Evolutionary conservation across 192 early-diverging fungal species (phyloP), one percentile per base, ranked within the genome.

Genomic region (Mortierella alpina): DNA sequence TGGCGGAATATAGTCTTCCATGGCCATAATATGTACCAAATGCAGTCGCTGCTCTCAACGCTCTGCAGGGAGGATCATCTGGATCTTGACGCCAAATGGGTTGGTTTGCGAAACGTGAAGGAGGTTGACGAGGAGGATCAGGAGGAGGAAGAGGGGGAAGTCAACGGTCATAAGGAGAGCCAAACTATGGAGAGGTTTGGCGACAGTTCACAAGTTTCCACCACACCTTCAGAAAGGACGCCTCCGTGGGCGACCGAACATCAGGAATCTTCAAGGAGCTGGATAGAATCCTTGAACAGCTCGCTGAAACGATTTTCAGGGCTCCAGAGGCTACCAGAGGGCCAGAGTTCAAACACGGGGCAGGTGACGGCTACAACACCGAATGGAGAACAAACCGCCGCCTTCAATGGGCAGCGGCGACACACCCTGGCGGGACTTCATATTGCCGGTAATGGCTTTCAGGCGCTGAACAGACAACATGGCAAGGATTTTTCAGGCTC

Each of bases 1-100:
- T 72, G 70, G 59, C 58, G 70, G 46, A 67, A 66, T n/a, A 13
- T 80, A 1, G 77, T 80, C 54, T 80, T 80, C 20, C 77, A 80
- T 59, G 77, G 77, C 18, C 77, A 80, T 44, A 70, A 80, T 31
- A 9, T 54, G 2, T 68, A 66, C 55, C 65, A 72, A 42, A 58
- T 68, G 59, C 58, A 68, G 44, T 58, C 70, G 3, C 65, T 80
- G 23, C 54, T 80, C 4, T n/a, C 64, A 4, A 68, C 60, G 11
- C 61, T 80, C 3, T 55, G 41, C 11, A 70, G 66, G 52, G 69
- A 72, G 2, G 69, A 79, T 51, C 10, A 53, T 9, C 51, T 11
- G 8, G 18, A 68, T 7, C 11, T 31, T 13, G 49, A n/a, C 14
- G 46, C 4, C 40, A 22, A 18, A 39, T 50, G 12, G 18, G 12